These are phyloP conservation scores for Pichia thaimueangensis DNA, from an alignment of 805 yeast species.

Conservation along the genomic window DNA sequence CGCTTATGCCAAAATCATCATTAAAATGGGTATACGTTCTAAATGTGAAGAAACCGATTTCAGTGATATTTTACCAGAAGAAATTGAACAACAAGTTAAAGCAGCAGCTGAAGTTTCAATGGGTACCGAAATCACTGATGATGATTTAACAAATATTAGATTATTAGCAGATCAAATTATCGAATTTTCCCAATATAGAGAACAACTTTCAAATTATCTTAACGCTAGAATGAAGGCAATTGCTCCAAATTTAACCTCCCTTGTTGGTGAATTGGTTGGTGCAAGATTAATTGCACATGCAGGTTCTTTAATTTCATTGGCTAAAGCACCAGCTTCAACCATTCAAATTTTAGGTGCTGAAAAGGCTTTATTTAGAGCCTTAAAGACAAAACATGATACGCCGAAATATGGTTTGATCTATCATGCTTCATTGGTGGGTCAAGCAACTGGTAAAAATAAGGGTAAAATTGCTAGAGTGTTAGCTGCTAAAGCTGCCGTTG, in stretches of 20 bases:
- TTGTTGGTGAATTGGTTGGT: constrained; percentile 97
- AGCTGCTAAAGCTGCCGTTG: constrained; percentile 97
- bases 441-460: constrained; percentile 96
- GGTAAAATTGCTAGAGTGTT: constrained; percentile 98
- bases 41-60: constrained; percentile 88
- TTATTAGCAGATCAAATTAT: constrained; percentile 94
- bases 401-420: constrained; percentile 97
- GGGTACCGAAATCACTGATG: constrained; percentile 98
- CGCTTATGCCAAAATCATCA: constrained; percentile 90
- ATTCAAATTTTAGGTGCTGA: constrained; percentile 98
- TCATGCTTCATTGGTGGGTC: constrained; percentile 96
- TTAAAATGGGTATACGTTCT: constrained; percentile 90
- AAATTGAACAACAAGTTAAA: constrained; percentile 85
- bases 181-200: constrained; percentile 94
- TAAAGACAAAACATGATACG: constrained; percentile 97
- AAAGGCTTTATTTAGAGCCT: constrained; percentile 97
- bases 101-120: constrained; percentile 97
- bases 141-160: constrained; percentile 80
- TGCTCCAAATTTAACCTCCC: constrained; percentile 93
- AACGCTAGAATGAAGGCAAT: constrained; percentile 96
- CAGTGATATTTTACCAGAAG: constrained; percentile 88
- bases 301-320: constrained; percentile 88
- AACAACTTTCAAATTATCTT: constrained; percentile 86
- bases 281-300: constrained; percentile 97
- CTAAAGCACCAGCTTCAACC: constrained; percentile 98